Evolutionary conservation across 2,329 filamentous ascomycete genomes (phyloP).

Genomic region (Paecilomyces dactylethromorphus): DNA sequence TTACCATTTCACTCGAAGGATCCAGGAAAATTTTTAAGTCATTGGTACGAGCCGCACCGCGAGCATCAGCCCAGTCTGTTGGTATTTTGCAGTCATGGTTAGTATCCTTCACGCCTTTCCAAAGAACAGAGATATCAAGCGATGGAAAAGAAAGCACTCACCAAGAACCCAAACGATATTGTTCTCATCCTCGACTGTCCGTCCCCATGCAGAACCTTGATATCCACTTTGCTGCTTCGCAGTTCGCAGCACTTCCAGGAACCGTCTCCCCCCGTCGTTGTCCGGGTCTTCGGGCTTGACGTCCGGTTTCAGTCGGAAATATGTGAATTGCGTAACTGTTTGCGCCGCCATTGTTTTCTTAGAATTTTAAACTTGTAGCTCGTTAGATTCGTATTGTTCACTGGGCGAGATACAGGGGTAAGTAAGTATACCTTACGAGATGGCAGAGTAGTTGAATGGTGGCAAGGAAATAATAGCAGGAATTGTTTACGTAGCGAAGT

Average conservation of each 20-base stretch:
- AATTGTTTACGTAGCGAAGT: no score
- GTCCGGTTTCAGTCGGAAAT: conserved; percentile 28
- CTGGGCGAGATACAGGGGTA: no score
- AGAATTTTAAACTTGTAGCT: background rate
- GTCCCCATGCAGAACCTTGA: conserved; percentile 29
- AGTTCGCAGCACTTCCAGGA: conserved; percentile 20
- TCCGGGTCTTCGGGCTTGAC: conserved; percentile 31
- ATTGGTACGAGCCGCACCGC: conserved; percentile 12
- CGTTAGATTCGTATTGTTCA: no score
- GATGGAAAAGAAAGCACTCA: conserved; percentile 11
- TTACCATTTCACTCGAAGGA: conserved; percentile 13
- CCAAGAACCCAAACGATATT: conserved; percentile 31
- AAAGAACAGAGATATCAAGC: background rate
- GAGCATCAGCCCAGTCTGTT: conserved; percentile 28
- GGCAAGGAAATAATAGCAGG: no score
- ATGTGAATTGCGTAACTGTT: conserved; percentile 28
- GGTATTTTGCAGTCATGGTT: background rate
- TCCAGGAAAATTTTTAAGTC: conserved; percentile 19
- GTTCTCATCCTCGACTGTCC: conserved; percentile 28
- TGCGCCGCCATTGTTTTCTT: background rate
- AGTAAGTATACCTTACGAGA: no score
- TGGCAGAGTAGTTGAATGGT: no score
- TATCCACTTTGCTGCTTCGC: conserved; percentile 29
- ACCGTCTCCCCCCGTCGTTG: conserved; percentile 23
- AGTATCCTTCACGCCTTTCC: background rate